Evolutionary conservation across 2,329 filamentous ascomycete species (phyloP).

Genomic region (Mycosphaerella arachidis): DNA sequence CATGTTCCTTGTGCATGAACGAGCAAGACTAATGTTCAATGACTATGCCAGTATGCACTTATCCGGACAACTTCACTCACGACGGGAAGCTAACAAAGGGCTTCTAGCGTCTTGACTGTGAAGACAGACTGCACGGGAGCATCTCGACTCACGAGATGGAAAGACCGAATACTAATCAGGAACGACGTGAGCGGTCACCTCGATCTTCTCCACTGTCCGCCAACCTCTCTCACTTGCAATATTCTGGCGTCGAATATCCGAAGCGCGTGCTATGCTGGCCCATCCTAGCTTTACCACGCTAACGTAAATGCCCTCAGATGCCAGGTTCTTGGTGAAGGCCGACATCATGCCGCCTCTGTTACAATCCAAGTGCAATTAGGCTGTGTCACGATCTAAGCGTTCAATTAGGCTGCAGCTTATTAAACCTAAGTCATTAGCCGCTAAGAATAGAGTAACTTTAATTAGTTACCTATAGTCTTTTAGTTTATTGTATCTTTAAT

Average conservation of each 20-base stretch:
- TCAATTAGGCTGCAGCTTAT: not conserved
- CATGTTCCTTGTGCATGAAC: not conserved
- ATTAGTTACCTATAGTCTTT: no score
- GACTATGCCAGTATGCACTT: not conserved
- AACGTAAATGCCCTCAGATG: not conserved
- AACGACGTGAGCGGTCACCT: not conserved
- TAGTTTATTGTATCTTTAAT: no score
- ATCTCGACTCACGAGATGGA: not conserved
- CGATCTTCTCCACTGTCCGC: not conserved
- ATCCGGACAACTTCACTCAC: not conserved
- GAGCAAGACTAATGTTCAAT: not conserved
- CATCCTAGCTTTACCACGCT: not conserved
- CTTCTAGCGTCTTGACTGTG: not conserved
- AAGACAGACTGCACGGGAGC: no score
- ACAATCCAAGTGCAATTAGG: no score
- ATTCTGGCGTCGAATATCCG: not conserved
- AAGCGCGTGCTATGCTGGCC: not conserved
- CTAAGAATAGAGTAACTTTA: no score
- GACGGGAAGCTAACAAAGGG: not conserved
- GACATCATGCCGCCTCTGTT: not conserved
- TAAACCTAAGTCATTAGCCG: no score
- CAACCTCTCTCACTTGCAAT: not conserved
- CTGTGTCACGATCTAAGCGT: no score
- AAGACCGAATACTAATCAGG: not conserved
- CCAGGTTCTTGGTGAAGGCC: not conserved